These are phyloP conservation scores for Mrakia gelida DNA, from an alignment of 768 basidiomycete species.

Conservation along the genomic window DNA sequence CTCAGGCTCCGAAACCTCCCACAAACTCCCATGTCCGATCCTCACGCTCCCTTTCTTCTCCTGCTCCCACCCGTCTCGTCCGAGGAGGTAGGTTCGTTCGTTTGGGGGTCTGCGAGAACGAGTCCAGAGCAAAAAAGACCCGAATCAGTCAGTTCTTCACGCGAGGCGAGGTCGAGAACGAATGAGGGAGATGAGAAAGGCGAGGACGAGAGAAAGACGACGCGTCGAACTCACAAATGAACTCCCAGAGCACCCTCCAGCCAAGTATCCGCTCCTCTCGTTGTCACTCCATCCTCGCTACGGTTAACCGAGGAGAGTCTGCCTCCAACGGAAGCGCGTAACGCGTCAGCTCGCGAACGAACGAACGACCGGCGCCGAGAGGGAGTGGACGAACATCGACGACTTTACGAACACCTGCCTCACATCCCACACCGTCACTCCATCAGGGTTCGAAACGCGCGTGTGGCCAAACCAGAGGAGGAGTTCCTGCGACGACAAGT, in stretches of 20 bases:
- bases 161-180: not conserved
- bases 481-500: not conserved
- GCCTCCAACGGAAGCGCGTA: not conserved
- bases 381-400: not conserved
- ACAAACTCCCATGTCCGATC: not conserved
- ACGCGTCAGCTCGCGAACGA: not conserved
- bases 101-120: not conserved
- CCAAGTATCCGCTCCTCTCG: not conserved
- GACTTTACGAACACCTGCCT: constrained; percentile 4
- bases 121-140: not conserved
- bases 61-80: not conserved
- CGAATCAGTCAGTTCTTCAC: not conserved
- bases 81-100: not conserved
- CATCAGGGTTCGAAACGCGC: not conserved
- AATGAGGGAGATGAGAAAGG: not conserved
- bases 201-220: not conserved
- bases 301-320: not conserved
- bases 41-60: not conserved
- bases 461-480: constrained; percentile 16
- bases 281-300: not conserved
- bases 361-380: not conserved
- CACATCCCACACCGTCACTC: constrained; percentile 24
- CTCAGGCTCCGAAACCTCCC: no score
- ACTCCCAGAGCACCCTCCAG: not conserved
- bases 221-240: not conserved